phyloP scores from a whole-genome alignment of 306 rosid species.

The Vachellia pachyceras region DNA sequence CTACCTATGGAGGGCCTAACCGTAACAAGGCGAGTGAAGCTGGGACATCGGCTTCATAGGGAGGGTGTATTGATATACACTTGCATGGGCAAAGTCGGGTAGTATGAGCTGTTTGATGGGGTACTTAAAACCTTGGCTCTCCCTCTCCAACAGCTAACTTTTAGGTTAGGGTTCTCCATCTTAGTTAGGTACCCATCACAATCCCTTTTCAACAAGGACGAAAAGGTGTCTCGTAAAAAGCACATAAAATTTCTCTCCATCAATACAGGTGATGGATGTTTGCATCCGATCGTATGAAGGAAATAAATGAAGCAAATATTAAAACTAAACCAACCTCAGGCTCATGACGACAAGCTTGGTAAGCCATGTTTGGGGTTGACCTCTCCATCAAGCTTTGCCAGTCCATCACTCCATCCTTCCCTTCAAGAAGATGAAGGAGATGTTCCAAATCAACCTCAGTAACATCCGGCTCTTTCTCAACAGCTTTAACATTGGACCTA shows the following conservation, averaged over 20 bases:
- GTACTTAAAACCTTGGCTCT: too few relatives aligned
- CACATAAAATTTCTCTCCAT: conserved; percentile 21
- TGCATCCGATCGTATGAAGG: conserved; percentile 34
- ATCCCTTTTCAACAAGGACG: conserved; percentile 19
- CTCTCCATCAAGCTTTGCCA: conserved; percentile 92
- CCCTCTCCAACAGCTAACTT: too few relatives aligned
- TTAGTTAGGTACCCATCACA: too few relatives aligned
- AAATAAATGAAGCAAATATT: too few relatives aligned
- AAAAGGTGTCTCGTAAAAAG: conserved; percentile 25
- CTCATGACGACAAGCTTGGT: conserved; percentile 97
- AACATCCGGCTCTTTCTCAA: conserved; percentile 62
- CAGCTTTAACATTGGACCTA: conserved; percentile 52
- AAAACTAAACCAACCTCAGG: conserved; percentile 73
- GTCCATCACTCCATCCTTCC: conserved; percentile 74
- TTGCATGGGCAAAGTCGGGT: too few relatives aligned
- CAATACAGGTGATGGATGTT: neutral
- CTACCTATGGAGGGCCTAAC: too few relatives aligned
- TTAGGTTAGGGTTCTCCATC: too few relatives aligned
- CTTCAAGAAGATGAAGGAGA: conserved; percentile 76
- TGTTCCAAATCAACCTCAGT: conserved; percentile 80
- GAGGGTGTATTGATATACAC: too few relatives aligned
- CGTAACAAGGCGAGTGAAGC: too few relatives aligned
- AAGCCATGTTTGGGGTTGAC: conserved; percentile 75
- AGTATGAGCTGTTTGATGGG: too few relatives aligned
- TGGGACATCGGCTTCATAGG: too few relatives aligned